These are phyloP conservation scores for Plasmodium coatneyi DNA, from an alignment of 169 alveolate species.

Conservation along the genomic window DNA sequence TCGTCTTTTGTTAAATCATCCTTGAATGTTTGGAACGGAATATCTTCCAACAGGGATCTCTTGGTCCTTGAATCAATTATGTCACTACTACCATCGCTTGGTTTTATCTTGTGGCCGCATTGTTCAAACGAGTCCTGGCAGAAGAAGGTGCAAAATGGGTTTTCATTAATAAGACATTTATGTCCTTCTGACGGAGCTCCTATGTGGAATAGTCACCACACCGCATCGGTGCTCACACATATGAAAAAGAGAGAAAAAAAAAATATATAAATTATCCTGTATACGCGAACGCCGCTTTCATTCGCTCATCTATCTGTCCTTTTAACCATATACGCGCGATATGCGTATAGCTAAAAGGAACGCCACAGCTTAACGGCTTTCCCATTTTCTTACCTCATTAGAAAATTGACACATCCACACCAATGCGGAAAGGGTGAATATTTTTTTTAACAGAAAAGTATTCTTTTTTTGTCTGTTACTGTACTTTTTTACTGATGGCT, in stretches of 20 bases:
- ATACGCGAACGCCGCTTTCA: not conserved
- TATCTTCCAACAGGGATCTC: slow-evolving; percentile 2
- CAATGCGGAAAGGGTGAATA: not conserved
- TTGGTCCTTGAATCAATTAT: not conserved
- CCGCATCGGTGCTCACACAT: not conserved
- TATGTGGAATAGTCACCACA: not conserved
- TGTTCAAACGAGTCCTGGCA: not conserved
- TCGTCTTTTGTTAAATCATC: slow-evolving; percentile 6
- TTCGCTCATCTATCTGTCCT: not conserved
- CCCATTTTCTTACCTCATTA: not conserved
- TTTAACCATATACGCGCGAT: not conserved
- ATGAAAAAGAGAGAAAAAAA: not conserved
- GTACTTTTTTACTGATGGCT: not conserved
- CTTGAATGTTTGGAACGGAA: not conserved
- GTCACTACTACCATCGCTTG: not conserved
- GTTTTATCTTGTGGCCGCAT: not conserved
- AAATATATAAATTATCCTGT: not conserved
- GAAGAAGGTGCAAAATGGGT: not conserved
- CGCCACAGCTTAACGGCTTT: not conserved
- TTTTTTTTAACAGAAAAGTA: not conserved
- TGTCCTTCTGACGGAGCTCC: not conserved
- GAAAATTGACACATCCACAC: not conserved
- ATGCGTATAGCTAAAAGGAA: not conserved
- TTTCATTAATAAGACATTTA: not conserved
- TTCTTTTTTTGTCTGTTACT: not conserved